phyloP scores from a whole-genome alignment of 2,329 filamentous ascomycete species.

The Drechslerella dactyloides region DNA sequence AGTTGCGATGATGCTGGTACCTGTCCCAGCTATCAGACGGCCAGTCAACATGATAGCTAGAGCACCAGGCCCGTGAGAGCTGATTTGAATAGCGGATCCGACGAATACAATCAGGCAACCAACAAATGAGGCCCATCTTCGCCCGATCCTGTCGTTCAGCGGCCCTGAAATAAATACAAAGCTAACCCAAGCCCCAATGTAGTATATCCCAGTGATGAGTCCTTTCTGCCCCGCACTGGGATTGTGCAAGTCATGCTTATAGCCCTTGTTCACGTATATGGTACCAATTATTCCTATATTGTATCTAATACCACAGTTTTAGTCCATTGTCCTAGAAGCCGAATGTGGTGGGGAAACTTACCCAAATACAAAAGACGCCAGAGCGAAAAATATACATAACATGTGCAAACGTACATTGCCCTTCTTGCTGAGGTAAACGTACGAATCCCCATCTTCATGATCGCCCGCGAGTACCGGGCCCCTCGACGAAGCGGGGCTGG shows the following conservation, averaged over 20 bases:
- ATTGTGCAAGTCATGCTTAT: conserved; percentile 61
- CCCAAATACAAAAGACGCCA: conserved; percentile 67
- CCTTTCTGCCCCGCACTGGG: conserved; percentile 62
- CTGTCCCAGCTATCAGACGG: conserved; percentile 64
- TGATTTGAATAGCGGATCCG: conserved; percentile 63
- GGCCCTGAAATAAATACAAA: conserved; percentile 66
- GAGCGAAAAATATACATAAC: conserved; percentile 64
- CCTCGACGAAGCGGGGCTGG: conserved; percentile 14
- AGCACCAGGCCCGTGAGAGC: conserved; percentile 59
- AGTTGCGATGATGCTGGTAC: conserved; percentile 65
- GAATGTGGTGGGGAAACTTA: conserved; percentile 55
- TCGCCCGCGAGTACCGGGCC: neutral
- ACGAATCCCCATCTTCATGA: neutral
- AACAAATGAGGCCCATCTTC: conserved; percentile 62
- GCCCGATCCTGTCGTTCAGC: conserved; percentile 63
- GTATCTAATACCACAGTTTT: conserved; percentile 59
- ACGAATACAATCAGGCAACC: conserved; percentile 62
- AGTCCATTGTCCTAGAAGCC: neutral
- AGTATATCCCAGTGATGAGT: conserved; percentile 66
- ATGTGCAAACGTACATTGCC: conserved; percentile 60
- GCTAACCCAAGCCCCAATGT: conserved; percentile 65
- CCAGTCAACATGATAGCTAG: conserved; percentile 63
- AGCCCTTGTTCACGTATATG: conserved; percentile 66
- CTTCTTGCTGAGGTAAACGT: conserved; percentile 52
- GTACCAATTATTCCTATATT: conserved; percentile 67